Percentiles rank a stretch among this genome's conserved stretches.
Evolutionary conservation across 129 eudicot species (phyloP).

Genomic region (Ambrosia artemisiifolia): DNA sequence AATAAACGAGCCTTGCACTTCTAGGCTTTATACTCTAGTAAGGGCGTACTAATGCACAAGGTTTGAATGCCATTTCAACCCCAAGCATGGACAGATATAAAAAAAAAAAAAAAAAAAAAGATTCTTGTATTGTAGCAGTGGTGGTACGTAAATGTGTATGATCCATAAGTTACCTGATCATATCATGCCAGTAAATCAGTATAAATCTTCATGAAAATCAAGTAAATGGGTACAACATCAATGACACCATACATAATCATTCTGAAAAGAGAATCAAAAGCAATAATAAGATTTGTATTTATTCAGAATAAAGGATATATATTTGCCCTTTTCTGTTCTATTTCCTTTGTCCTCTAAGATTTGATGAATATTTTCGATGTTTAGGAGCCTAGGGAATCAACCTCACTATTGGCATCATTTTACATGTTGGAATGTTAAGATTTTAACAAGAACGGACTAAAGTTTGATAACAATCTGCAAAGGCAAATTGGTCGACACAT

Average conservation of each 20-base stretch:
- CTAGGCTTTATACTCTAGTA: too few species aligned
- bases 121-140: neutral
- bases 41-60: neutral
- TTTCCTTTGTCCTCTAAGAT: neutral
- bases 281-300: constrained; percentile 7
- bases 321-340: neutral
- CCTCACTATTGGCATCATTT: too few species aligned
- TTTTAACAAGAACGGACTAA: too few species aligned
- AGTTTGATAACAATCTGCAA: too few species aligned
- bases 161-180: constrained; percentile 9
- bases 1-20: too few species aligned
- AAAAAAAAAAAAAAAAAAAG: constrained; percentile 5
- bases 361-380: neutral
- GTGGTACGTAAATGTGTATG: constrained; percentile 12
- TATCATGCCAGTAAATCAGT: constrained; percentile 18
- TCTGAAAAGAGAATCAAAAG: constrained; percentile 25
- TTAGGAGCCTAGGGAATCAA: too few species aligned
- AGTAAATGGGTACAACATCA: constrained; percentile 24
- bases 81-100: neutral
- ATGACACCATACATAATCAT: constrained; percentile 16
- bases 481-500: too few species aligned
- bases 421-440: too few species aligned
- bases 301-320: neutral
- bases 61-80: neutral
- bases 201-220: constrained; percentile 32